These are phyloP conservation scores for Marasmius tenuissimus DNA, from an alignment of 1,284 basidiomycete genomes.

Conservation along the genomic window DNA sequence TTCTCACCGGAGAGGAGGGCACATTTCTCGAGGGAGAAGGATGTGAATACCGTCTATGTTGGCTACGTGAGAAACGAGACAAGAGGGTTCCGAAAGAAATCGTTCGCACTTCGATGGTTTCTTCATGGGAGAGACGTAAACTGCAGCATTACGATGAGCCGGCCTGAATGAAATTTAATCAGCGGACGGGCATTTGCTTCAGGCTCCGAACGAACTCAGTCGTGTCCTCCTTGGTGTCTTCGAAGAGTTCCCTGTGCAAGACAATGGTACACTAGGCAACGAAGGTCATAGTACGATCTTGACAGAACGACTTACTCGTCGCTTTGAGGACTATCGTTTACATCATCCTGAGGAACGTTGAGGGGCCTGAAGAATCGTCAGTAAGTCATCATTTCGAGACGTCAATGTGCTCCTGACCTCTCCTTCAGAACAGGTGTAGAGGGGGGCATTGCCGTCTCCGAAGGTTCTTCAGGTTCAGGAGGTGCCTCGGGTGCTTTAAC, in stretches of 20 bases:
- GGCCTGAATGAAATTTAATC: background rate
- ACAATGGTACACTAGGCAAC: background rate
- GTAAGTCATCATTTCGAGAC: background rate
- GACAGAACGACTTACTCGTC: background rate
- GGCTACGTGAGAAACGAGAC: background rate
- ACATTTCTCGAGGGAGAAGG: conserved; percentile 1
- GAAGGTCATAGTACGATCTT: background rate
- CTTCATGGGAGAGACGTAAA: conserved; percentile 6
- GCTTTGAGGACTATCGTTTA: background rate
- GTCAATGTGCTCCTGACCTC: background rate
- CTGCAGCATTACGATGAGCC: background rate
- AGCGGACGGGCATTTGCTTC: background rate
- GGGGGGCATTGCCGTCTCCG: conserved; percentile 31
- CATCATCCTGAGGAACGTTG: background rate
- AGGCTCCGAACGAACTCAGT: background rate
- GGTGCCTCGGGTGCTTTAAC: conserved; percentile 43
- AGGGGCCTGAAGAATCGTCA: background rate
- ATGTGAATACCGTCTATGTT: conserved; percentile 1
- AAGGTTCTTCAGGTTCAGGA: conserved; percentile 14
- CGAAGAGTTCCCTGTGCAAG: conserved; percentile 1
- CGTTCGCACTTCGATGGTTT: conserved; percentile 6
- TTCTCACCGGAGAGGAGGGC: conserved; percentile 5
- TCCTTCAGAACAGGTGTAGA: conserved; percentile 1
- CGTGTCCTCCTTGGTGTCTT: background rate
- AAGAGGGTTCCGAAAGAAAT: background rate